These are phyloP conservation scores for Mucor piriformis DNA, from an alignment of 371 early-diverging fungal species.

Conservation along the genomic window DNA sequence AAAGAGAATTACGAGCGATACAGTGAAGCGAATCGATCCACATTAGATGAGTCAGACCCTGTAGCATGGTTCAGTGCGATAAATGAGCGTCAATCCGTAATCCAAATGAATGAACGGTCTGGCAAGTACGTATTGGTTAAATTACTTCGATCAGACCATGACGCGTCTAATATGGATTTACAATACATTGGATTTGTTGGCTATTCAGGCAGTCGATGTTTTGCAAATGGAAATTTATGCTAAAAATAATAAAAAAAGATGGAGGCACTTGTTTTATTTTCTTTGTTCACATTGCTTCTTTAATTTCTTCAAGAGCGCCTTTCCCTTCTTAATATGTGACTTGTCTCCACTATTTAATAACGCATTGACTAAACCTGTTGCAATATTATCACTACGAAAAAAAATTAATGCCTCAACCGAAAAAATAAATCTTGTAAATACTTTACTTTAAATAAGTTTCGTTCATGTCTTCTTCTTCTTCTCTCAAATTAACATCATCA, in stretches of 20 bases:
- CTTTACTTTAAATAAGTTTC: slow-evolving; percentile 26
- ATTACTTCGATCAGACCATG: slow-evolving; percentile 9
- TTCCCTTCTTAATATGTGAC: slow-evolving; percentile 17
- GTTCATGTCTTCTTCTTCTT: slow-evolving; percentile 20
- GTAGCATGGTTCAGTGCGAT: slow-evolving; percentile 13
- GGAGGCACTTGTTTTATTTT: neutral
- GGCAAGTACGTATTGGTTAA: slow-evolving; percentile 28
- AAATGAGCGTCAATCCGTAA: slow-evolving; percentile 4
- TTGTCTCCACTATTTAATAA: slow-evolving; percentile 29
- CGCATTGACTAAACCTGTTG: slow-evolving; percentile 26
- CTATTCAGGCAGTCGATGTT: slow-evolving; percentile 17
- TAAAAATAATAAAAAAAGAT: neutral
- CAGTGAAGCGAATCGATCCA: neutral
- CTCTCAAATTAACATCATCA: slow-evolving; percentile 19
- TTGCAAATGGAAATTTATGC: slow-evolving; percentile 11
- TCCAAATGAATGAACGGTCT: slow-evolving; percentile 11
- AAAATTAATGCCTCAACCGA: no score
- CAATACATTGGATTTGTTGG: slow-evolving; percentile 29
- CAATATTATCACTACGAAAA: slow-evolving; percentile 31
- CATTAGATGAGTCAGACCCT: slow-evolving; percentile 10
- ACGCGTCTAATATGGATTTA: slow-evolving; percentile 18
- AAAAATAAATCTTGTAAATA: neutral
- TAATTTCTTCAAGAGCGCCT: slow-evolving; percentile 11
- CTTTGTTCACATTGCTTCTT: slow-evolving; percentile 14
- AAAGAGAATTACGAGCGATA: slow-evolving; percentile 15